Base-by-base conservation (phyloP, 2,329 filamentous ascomycete genomes). In the Colletotrichum godetiae region DNA sequence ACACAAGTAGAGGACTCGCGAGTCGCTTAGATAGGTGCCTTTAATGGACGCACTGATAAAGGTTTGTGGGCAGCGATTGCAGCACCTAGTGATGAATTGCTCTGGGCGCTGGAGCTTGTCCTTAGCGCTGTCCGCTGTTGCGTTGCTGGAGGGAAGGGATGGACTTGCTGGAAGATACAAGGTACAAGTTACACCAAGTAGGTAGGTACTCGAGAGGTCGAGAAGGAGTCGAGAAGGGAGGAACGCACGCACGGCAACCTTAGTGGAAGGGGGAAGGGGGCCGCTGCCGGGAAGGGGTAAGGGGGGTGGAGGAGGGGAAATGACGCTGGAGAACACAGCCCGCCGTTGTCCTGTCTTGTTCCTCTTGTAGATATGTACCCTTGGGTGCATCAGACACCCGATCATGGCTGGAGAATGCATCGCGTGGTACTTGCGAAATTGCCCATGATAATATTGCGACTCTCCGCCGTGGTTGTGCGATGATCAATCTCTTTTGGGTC, bases 271-370 rank as follows among this genome's bases (percentile, higher is more conserved):
- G 56, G 24, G 46, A 57, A 61, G 49, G 13, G 31, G 29, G 35
- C 27, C 56, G n/a, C 35, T 35, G 52, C 55, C 31, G 37, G 57
- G 49, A 57, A 19, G 58, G 69, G 69, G 37, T 12, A 55, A 59
- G 66, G 66, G 69, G 70, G 68, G 46, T 63, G 46, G 66, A 68
- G 62, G 70, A 72, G 70, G 66, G 70, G 70, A 73, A 73, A 73
- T 73, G 70, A 73, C 59, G 60, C 55, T 70, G 60, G 70, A 70
- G 66, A 53, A 37, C 60, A 72, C 67, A 53, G 59, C 53, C 42
- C n/a, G 66, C 70, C 35, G 67, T 52, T 66, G 60, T 70, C 27
- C 13, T 61, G 60, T 60, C 53, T 72, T 69, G 42, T n/a, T n/a
- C 42, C 42, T 49, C 42, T 22, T 49, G 42, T 49, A 49, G 42